Base-by-base conservation (phyloP, 371 early-diverging fungal species). In the Cladochytrium tenue region DNA sequence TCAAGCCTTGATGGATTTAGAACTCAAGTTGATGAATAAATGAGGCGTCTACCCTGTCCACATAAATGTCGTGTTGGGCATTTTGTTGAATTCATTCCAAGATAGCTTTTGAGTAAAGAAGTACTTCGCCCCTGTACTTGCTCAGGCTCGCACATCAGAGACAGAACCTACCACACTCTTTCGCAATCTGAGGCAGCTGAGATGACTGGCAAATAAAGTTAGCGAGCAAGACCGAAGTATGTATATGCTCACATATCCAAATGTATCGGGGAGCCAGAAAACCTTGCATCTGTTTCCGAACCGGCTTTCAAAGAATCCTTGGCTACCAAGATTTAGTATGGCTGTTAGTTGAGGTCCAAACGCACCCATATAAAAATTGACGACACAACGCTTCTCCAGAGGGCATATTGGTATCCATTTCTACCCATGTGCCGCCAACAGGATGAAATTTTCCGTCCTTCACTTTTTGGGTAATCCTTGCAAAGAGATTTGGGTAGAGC, bases 61-160 rank as follows among this genome's bases (percentile, higher is more conserved):
- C 75, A 80, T 85, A 76, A 98, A 98, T 0, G 97, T 94, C 0
- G 95, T 92, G 62, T 95, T 84, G 5, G 97, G 98, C 75, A 98
- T 97, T 85, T 90, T 93, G 86, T 98, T 98, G 76, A 98, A 95
- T 68, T 94, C 95, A 78, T 98, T 98, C 98, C 96, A 96, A 2
- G 94, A 94, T 17, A 98, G 78, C 76, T 98, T 98, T 70, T 98
- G 98, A 2, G 98, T 98, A 74, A 96, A 96, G 65, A 98, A 98
- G 73, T 94, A 98, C 72, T 93, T 80, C 56, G 93, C 51, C 3
- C 66, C 76, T 72, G 58, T 13, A 50, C 1, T 26, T 25, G 17
- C 56, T 43, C n/a, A n/a, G n/a, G n/a, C n/a, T n/a, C n/a, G n/a
- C n/a, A n/a, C n/a, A n/a, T n/a, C n/a, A n/a, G n/a, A n/a, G n/a